Percentiles rank a stretch among this genome's conserved stretches.
Conservation (phyloP, 768 basidiomycete species). For the Psilocybe cyanescens region DNA sequence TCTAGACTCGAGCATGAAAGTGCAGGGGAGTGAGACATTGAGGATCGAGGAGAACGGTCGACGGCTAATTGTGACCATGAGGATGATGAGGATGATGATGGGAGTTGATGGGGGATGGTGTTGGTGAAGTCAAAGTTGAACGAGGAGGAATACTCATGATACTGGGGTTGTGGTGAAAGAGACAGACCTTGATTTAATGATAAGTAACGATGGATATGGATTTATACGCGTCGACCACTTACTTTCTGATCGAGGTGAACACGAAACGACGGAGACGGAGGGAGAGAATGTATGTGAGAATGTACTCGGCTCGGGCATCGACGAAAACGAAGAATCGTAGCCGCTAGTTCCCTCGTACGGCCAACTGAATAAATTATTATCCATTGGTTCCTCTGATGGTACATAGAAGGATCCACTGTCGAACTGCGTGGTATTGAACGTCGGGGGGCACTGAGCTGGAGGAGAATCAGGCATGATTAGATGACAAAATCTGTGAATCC, state of each 20-base stretch:
- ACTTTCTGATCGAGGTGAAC: conserved; percentile 39
- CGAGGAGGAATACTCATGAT: conserved; percentile 33
- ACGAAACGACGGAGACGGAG: conserved; percentile 32
- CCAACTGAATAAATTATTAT: conserved; percentile 27
- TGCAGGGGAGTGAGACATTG: conserved; percentile 28
- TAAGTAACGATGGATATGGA: conserved; percentile 4
- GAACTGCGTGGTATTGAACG: conserved; percentile 13
- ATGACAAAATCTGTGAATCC: neutral
- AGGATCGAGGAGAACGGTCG: conserved; percentile 21
- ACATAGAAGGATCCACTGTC: neutral
- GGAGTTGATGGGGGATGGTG: conserved; percentile 28
- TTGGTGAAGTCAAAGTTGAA: conserved; percentile 37
- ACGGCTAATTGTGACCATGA: conserved; percentile 18
- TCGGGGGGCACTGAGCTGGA: conserved; percentile 27
- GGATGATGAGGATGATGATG: conserved; percentile 21
- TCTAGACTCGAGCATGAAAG: conserved; percentile 31
- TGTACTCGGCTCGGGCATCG: conserved; percentile 21
- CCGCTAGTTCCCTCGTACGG: conserved; percentile 28
- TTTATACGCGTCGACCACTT: neutral
- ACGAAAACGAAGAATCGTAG: conserved; percentile 26
- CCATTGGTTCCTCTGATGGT: conserved; percentile 25
- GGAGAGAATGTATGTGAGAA: conserved; percentile 28
- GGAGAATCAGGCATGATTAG: neutral
- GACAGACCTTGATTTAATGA: conserved; percentile 19
- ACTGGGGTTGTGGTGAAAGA: conserved; percentile 35